These are phyloP conservation scores for Salvia sclarea DNA, from an alignment of 305 asterid species.

Conservation along the genomic window DNA sequence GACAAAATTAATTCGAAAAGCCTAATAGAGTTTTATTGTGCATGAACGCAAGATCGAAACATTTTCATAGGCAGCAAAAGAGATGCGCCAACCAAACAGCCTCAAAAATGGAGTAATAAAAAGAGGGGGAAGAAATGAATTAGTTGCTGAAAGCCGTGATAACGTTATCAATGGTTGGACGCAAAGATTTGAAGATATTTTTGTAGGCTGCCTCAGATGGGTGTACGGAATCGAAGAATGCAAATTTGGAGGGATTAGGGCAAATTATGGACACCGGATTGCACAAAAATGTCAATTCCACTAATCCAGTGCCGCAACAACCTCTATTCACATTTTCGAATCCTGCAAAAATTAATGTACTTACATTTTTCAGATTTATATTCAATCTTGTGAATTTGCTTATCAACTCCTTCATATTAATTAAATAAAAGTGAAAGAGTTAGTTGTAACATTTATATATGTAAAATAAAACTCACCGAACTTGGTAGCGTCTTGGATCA, in stretches of 20 bases:
- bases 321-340: constrained; percentile 35
- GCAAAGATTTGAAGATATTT: constrained; percentile 34
- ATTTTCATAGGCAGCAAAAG: neutral
- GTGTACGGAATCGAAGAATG: constrained; percentile 57
- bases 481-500: constrained; percentile 38
- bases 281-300: constrained; percentile 47
- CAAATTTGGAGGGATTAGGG: constrained; percentile 38
- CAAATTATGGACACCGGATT: constrained; percentile 38
- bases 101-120: neutral
- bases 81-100: neutral
- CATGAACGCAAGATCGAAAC: neutral
- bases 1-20: neutral
- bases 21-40: neutral
- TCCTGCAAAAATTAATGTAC: constrained; percentile 30
- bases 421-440: no score
- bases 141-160: neutral
- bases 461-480: constrained; percentile 54
- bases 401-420: no score
- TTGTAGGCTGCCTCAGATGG: constrained; percentile 48
- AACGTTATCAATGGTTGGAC: constrained; percentile 30
- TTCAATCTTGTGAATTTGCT: no score
- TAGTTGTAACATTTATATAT: no score
- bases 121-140: no score
- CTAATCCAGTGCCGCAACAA: constrained; percentile 55
- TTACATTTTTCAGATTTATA: no score